Evolutionary conservation across 1,284 basidiomycete species (phyloP).

Genomic region (Sporisorium sorghi): DNA sequence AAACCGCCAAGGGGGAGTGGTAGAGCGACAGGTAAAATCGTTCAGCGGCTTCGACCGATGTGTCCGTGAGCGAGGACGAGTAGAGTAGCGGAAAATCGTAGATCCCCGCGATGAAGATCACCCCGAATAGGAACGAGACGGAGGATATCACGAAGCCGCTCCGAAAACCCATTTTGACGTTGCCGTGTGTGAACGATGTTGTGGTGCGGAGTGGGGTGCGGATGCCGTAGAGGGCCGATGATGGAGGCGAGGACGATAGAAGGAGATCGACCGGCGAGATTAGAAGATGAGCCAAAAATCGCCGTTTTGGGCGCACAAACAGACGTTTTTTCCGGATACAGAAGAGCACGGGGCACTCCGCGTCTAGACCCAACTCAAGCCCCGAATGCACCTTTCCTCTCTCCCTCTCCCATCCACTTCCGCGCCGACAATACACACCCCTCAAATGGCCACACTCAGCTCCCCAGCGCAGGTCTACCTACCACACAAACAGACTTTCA

Average conservation of each 20-base stretch:
- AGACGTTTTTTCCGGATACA: too few relatives aligned
- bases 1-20: slow-evolving; percentile 56
- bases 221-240: background rate
- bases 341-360: too few relatives aligned
- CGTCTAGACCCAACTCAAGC: too few relatives aligned
- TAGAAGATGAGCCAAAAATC: background rate
- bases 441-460: too few relatives aligned
- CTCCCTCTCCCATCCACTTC: too few relatives aligned
- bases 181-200: too few relatives aligned
- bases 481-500: too few relatives aligned
- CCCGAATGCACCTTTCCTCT: too few relatives aligned
- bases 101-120: slow-evolving; percentile 65
- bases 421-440: too few relatives aligned
- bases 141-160: slow-evolving; percentile 65
- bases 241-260: background rate
- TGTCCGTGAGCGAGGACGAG: slow-evolving; percentile 23
- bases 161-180: slow-evolving; percentile 68
- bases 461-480: too few relatives aligned
- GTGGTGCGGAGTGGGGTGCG: background rate
- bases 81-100: slow-evolving; percentile 67
- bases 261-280: background rate
- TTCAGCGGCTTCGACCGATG: slow-evolving; percentile 53
- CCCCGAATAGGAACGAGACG: slow-evolving; percentile 63
- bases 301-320: background rate
- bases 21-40: slow-evolving; percentile 65